Conservation (phyloP, 2,329 filamentous ascomycete genomes). For the Trichoderma arundinaceum region DNA sequence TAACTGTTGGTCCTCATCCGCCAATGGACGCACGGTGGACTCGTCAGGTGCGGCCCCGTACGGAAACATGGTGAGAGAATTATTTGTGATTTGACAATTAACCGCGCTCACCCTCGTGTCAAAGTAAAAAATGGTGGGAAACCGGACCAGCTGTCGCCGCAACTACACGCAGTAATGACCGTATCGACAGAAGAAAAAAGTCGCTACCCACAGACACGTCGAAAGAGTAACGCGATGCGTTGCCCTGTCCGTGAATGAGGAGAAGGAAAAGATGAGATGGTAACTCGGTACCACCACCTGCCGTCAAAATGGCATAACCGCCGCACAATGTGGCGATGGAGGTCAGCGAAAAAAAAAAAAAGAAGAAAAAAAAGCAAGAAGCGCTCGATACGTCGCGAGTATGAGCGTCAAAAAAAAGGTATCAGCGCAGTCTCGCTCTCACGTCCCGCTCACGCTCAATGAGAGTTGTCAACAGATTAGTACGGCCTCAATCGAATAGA, state of each 20-base stretch:
- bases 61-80: slow-evolving; percentile 42
- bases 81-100: slow-evolving; percentile 3
- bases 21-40: slow-evolving; percentile 44
- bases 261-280: not conserved
- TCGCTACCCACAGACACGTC: slow-evolving; percentile 15
- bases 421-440: slow-evolving; percentile 7
- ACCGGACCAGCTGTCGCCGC: slow-evolving; percentile 4
- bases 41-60: slow-evolving; percentile 44
- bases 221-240: slow-evolving; percentile 14
- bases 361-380: not conserved
- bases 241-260: not conserved
- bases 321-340: slow-evolving; percentile 26
- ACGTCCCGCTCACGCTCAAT: slow-evolving; percentile 19
- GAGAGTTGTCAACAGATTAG: slow-evolving; percentile 1
- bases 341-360: not conserved
- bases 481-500: slow-evolving; percentile 2
- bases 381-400: not conserved
- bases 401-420: not conserved
- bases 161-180: not conserved
- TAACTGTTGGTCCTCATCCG: slow-evolving; percentile 49
- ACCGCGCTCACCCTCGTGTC: slow-evolving; percentile 22
- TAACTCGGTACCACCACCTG: slow-evolving; percentile 13
- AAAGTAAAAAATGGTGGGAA: slow-evolving; percentile 29
- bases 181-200: not conserved
- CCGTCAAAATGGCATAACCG: slow-evolving; percentile 24